Percentiles rank a stretch among this genome's conserved stretches.
These are phyloP conservation scores for Zygosaccharomyces kombuchaensis DNA, from an alignment of 805 yeast genomes.

Conservation along the genomic window DNA sequence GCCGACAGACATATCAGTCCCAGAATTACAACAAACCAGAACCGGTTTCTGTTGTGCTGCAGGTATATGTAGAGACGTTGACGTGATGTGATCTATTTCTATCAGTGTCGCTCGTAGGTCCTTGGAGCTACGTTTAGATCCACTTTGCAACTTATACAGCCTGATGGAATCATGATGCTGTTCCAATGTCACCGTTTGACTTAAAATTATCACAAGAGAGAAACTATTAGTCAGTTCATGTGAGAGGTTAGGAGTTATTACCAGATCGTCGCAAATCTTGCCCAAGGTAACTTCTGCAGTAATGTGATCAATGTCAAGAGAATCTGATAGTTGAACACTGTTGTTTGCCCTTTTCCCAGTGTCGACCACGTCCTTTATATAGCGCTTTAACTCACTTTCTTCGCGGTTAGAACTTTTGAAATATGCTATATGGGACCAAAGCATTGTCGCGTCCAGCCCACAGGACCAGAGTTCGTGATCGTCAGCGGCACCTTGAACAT, in stretches of 20 bases:
- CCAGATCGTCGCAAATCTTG: slow-evolving; percentile 13
- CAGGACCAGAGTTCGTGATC: slow-evolving; percentile 86
- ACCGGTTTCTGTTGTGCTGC: slow-evolving; percentile 21
- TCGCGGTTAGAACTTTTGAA: slow-evolving; percentile 29
- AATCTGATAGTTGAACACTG: neutral
- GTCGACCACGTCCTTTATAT: slow-evolving; percentile 7
- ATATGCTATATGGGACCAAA: slow-evolving; percentile 47
- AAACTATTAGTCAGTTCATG: slow-evolving; percentile 10
- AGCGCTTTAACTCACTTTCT: slow-evolving; percentile 31
- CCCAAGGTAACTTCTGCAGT: slow-evolving; percentile 25
- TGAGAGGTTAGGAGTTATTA: slow-evolving; percentile 9
- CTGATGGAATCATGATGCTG: slow-evolving; percentile 3
- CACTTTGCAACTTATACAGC: slow-evolving; percentile 30
- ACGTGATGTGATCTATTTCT: slow-evolving; percentile 34
- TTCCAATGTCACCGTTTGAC: slow-evolving; percentile 13
- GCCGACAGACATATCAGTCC: slow-evolving; percentile 63
- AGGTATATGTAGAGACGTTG: neutral
- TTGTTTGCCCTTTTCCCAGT: neutral
- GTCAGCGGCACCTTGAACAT: slow-evolving; percentile 93
- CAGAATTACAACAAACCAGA: slow-evolving; percentile 57
- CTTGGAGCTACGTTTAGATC: slow-evolving; percentile 64
- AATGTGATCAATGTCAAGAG: slow-evolving; percentile 18
- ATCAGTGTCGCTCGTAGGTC: slow-evolving; percentile 48
- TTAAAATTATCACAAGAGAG: slow-evolving; percentile 20
- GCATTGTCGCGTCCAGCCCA: slow-evolving; percentile 46